Percentiles rank a stretch among this genome's conserved stretches.
These are phyloP conservation scores for Mortierella sp. DNA, from an alignment of 371 early-diverging fungal genomes.

Conservation along the genomic window DNA sequence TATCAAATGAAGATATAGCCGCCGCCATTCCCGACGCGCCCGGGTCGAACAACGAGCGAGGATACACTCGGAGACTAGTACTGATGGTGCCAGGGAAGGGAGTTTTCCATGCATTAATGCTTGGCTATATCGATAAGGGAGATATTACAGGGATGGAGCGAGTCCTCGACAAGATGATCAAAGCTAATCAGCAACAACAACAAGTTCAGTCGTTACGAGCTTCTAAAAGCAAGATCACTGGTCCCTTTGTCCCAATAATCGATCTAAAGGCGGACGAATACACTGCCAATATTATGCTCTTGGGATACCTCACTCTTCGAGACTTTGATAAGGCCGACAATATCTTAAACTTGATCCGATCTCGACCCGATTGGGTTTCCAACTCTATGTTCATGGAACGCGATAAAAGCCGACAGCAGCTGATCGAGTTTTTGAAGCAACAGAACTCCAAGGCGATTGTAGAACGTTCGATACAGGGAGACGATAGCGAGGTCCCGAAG, in stretches of 20 bases:
- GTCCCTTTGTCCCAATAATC: not conserved
- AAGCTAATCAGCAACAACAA: not conserved
- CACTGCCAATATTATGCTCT: constrained; percentile 50
- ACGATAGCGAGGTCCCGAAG: not conserved
- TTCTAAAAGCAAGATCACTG: not conserved
- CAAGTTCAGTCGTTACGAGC: not conserved
- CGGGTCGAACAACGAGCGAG: not conserved
- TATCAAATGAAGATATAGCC: not conserved
- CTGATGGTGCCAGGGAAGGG: constrained; percentile 39
- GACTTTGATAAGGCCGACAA: constrained; percentile 29
- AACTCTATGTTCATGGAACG: constrained; percentile 33
- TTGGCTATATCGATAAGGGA: constrained; percentile 31
- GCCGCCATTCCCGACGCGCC: not conserved
- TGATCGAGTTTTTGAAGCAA: constrained; percentile 22
- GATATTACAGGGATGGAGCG: constrained; percentile 47
- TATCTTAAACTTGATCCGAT: constrained; percentile 27
- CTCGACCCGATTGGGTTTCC: constrained; percentile 31
- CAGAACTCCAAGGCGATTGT: constrained; percentile 27
- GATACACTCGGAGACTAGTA: not conserved
- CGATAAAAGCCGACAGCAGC: constrained; percentile 11
- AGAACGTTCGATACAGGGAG: constrained; percentile 8
- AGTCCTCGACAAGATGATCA: constrained; percentile 43
- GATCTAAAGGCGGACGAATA: constrained; percentile 46
- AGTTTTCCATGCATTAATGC: constrained; percentile 46
- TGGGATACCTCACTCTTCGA: constrained; percentile 29